Conservation (phyloP, 1,139 yeast genomes). For the Scheffersomyces titani region DNA sequence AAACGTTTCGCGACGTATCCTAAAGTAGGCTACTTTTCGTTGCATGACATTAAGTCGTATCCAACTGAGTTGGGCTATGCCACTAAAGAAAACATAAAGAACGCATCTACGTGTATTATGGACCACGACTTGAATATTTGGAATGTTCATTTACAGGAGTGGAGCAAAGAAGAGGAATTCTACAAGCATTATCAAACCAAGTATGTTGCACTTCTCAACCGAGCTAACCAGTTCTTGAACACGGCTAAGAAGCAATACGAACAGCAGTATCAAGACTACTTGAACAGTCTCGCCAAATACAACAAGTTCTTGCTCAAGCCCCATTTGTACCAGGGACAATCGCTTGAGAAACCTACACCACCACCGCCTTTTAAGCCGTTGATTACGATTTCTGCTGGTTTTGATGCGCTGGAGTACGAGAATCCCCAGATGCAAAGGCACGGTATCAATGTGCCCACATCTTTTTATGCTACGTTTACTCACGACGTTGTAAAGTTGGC, state of each 20-base stretch:
- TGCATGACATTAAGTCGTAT: constrained; percentile 84
- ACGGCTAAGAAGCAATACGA: constrained; percentile 50
- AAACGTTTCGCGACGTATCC: constrained; percentile 57
- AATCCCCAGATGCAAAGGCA: constrained; percentile 85
- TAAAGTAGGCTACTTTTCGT: constrained; percentile 77
- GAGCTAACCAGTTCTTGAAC: constrained; percentile 69
- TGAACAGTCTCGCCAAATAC: constrained; percentile 27
- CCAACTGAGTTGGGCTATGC: constrained; percentile 85
- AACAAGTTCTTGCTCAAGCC: constrained; percentile 33
- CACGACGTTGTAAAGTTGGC: constrained; percentile 71
- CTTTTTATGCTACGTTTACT: constrained; percentile 74
- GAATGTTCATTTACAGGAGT: constrained; percentile 80
- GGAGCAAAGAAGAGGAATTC: constrained; percentile 65
- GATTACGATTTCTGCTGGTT: constrained; percentile 79
- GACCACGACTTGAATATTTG: constrained; percentile 81
- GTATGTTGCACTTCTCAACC: constrained; percentile 62
- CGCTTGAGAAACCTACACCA: constrained; percentile 30
- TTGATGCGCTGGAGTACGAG: constrained; percentile 87
- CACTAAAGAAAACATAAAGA: constrained; percentile 65
- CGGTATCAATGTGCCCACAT: constrained; percentile 79
- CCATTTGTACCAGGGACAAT: constrained; percentile 24
- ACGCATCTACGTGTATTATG: constrained; percentile 79
- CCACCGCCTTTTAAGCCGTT: constrained; percentile 68
- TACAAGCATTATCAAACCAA: constrained; percentile 60
- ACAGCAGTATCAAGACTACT: constrained; percentile 33